These are phyloP conservation scores for Hypoxylon sp. DNA, from an alignment of 2,329 filamentous ascomycete species.

Conservation along the genomic window DNA sequence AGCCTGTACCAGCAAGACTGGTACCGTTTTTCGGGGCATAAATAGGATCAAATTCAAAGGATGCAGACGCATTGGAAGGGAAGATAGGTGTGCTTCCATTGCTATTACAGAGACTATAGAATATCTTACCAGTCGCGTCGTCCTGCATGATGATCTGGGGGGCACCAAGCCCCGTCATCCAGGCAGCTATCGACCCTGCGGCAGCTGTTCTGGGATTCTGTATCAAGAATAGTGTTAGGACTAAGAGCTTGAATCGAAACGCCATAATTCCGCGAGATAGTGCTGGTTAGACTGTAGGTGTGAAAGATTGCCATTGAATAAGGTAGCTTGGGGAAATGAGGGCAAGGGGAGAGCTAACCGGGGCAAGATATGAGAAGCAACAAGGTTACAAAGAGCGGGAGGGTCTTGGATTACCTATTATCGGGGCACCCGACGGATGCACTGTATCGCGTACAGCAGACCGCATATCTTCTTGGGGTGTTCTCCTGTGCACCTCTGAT, in stretches of 20 bases:
- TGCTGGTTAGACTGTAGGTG: neutral
- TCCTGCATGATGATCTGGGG: slow-evolving; percentile 46
- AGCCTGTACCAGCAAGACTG: slow-evolving; percentile 2
- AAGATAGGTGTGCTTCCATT: slow-evolving; percentile 32
- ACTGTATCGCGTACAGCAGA: neutral
- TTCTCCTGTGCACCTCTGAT: neutral
- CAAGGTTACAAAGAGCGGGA: neutral
- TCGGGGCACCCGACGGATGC: neutral
- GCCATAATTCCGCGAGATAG: neutral
- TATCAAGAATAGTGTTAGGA: neutral
- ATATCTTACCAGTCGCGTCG: slow-evolving; percentile 38
- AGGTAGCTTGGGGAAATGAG: neutral
- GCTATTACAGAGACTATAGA: slow-evolving; percentile 44
- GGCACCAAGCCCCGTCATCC: slow-evolving; percentile 29
- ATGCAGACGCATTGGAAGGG: slow-evolving; percentile 27
- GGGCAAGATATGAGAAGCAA: neutral
- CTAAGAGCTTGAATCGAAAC: neutral
- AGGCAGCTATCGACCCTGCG: slow-evolving; percentile 21
- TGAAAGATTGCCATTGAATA: neutral
- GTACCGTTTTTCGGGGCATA: neutral
- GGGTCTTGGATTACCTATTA: neutral
- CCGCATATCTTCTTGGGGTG: neutral
- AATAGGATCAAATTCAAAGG: slow-evolving; percentile 17
- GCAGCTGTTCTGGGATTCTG: neutral
- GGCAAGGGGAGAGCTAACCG: neutral